Percentiles rank a stretch among this genome's conserved stretches.
phyloP scores from a whole-genome alignment of 2,329 filamentous ascomycete genomes.

The Cercospora citrullina region DNA sequence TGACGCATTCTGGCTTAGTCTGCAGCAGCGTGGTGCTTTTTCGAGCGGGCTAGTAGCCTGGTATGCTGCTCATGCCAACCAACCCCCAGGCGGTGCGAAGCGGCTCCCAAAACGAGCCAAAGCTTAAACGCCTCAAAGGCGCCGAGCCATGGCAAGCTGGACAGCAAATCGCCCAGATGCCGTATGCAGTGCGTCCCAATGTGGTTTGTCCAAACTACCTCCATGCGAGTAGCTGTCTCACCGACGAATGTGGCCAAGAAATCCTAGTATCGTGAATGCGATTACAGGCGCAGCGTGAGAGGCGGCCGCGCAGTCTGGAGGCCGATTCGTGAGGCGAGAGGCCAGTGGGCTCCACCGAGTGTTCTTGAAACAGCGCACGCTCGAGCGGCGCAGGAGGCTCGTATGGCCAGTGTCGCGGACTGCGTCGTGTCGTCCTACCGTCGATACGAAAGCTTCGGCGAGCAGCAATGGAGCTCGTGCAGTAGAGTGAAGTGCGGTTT shows the following conservation, averaged over 20 bases:
- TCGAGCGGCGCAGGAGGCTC: neutral
- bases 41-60: neutral
- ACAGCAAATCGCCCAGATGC: conserved; percentile 1
- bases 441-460: neutral
- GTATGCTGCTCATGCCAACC: conserved; percentile 1
- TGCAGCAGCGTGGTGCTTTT: neutral
- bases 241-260: neutral
- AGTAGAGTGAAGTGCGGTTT: neutral
- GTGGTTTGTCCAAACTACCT: neutral
- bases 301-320: neutral
- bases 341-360: neutral
- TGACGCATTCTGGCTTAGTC: conserved; percentile 1
- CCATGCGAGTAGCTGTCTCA: neutral
- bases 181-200: neutral
- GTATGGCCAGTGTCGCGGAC: neutral
- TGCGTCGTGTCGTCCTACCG: neutral
- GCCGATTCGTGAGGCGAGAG: neutral
- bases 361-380: neutral
- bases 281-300: neutral
- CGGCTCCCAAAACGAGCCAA: conserved; percentile 9
- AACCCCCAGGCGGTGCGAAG: conserved; percentile 4
- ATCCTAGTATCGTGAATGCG: neutral
- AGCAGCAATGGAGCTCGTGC: neutral
- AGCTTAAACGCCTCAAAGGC: conserved; percentile 4
- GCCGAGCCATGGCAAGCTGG: neutral